Evolutionary conservation across 2,329 filamentous ascomycete species (phyloP), one percentile per base, ranked within the genome.

Genomic region (Cladosporium sp.): DNA sequence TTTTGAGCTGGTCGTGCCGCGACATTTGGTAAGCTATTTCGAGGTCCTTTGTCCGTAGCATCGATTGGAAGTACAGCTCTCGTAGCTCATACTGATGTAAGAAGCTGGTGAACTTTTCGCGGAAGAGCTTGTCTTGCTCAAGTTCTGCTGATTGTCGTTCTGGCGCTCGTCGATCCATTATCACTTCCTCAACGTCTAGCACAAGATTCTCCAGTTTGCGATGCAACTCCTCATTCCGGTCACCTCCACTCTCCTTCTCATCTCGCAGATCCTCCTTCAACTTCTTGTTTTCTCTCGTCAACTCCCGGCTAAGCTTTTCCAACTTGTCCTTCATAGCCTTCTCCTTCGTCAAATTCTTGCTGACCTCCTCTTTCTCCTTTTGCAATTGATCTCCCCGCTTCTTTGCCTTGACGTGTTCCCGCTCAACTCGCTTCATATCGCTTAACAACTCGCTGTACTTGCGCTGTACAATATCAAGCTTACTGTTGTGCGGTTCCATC

Each of bases 241-340:
- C 85, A 62, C 91, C 91, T 69, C 96, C 90, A 40, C 84, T 89
- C 64, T 93, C 91, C 67, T 93, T 89, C 25, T 96, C 81, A 53
- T 90, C 91, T 70, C 96, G 93, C 54, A 77, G 68, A 73, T 97
- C 96, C 74, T 99, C 94, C 75, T 97, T 97, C 64, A 99, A 85
- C 76, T 96, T 95, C 75, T 97, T 97, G 74, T 99, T 99, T 70
- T 99, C 94, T 67, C 93, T 89, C 60, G 95, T 94, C 56, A 99
- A 81, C 73, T 99, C 94, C 57, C 94, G 82, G 68, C 92, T 97
- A 32, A 99, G 80, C 72, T 97, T 99, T 75, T 99, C 94, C 45
- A 99, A 79, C 75, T 97, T 97, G 73, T 97, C 92, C 73, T 96
- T 97, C 70, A 97, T 84, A 1, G 87, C 89, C 19, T 89, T 87